Evolutionary conservation across 257 asterid species (phyloP).

Genomic region (Prunella vulgaris): DNA sequence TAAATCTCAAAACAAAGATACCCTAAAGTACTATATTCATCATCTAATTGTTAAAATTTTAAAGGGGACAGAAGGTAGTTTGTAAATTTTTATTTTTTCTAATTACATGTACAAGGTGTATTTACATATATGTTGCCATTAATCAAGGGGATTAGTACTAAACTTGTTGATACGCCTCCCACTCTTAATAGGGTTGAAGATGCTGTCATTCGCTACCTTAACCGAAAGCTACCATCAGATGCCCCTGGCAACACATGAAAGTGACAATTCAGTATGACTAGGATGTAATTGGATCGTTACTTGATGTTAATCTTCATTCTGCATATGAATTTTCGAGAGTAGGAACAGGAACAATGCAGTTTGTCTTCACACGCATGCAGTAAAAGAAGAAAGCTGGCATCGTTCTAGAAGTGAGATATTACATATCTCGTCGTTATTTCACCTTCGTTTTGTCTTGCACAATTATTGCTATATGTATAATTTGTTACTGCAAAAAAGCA

Average conservation of each 20-base stretch:
- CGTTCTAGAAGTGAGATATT: conserved; percentile 2
- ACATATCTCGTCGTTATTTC: conserved; percentile 1
- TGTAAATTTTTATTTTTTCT: no score
- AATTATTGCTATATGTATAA: conserved; percentile 14
- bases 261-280: conserved; percentile 13
- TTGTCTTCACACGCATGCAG: conserved; percentile 1
- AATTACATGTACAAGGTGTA: not conserved
- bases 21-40: no score
- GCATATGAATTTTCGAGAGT: not conserved
- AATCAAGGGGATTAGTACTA: not conserved
- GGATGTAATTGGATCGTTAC: not conserved
- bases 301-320: not conserved
- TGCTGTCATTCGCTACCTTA: conserved; percentile 93
- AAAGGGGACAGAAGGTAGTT: no score
- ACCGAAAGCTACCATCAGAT: conserved; percentile 70
- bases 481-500: conserved; percentile 9
- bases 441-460: conserved; percentile 16
- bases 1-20: no score
- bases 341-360: conserved; percentile 11
- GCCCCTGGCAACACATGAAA: conserved; percentile 59
- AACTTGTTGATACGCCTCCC: conserved; percentile 20
- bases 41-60: no score
- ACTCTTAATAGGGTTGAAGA: conserved; percentile 81
- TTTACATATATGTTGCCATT: not conserved
- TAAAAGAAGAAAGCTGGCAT: conserved; percentile 11